Conservation (phyloP, 2,329 filamentous ascomycete genomes). For the Fusarium mundagurra region DNA sequence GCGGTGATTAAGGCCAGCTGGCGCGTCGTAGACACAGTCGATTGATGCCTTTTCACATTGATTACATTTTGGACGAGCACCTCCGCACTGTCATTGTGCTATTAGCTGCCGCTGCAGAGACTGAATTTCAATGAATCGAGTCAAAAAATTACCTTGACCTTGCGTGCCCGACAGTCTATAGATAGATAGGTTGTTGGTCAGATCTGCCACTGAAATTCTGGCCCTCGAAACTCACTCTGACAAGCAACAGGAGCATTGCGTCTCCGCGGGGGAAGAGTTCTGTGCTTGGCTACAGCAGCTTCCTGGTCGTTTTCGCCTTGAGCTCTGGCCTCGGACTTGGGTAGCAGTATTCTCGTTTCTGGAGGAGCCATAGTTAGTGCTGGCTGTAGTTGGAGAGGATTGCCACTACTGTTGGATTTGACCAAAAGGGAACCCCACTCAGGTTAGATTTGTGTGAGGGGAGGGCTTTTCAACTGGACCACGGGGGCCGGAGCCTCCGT, state of each 20-base stretch:
- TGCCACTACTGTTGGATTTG: too few relatives aligned
- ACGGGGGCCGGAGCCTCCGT: neutral
- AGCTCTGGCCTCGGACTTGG: fast-evolving
- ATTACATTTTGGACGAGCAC: neutral
- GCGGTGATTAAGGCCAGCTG: fast-evolving
- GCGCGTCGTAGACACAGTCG: neutral
- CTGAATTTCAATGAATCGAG: neutral
- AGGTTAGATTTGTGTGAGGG: neutral
- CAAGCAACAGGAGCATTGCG: neutral
- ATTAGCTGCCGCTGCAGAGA: neutral
- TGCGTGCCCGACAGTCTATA: neutral
- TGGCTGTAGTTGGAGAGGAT: neutral
- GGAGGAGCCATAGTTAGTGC: neutral
- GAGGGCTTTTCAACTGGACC: neutral
- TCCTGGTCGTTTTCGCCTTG: too few relatives aligned
- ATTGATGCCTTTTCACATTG: neutral
- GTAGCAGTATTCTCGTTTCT: neutral
- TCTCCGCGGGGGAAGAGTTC: neutral
- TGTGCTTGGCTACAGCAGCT: too few relatives aligned
- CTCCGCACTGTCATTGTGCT: fast-evolving
- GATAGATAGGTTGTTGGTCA: neutral
- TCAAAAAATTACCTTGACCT: neutral
- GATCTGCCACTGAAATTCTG: neutral
- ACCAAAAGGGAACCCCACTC: too few relatives aligned
- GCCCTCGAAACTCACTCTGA: neutral